phyloP scores from a whole-genome alignment of 768 basidiomycete genomes.

The Lentinula aciculospora region DNA sequence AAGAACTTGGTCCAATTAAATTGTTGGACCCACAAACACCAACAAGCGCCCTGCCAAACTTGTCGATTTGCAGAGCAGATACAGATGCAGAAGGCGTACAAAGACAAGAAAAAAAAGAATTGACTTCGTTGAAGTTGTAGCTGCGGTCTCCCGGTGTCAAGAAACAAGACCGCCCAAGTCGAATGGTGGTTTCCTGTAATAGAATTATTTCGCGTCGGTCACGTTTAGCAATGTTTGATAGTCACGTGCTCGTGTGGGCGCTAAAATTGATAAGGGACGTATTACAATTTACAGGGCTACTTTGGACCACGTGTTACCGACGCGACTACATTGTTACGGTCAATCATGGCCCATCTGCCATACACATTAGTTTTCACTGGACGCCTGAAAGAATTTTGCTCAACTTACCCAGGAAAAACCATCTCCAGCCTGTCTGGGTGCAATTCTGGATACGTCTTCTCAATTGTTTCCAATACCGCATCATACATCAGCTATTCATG shows the following conservation, averaged over 20 bases:
- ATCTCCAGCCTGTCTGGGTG: constrained; percentile 54
- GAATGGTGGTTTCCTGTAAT: not conserved
- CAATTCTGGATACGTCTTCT: constrained; percentile 57
- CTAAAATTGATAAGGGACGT: too few species aligned
- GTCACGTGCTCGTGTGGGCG: not conserved
- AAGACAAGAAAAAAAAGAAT: constrained; percentile 4
- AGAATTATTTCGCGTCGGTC: not conserved
- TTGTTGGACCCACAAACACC: constrained; percentile 8
- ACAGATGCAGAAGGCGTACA: constrained; percentile 5
- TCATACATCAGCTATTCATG: constrained; percentile 58
- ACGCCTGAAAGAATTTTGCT: not conserved
- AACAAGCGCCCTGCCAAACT: constrained; percentile 26
- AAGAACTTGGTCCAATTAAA: constrained; percentile 36
- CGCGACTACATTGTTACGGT: constrained; percentile 14
- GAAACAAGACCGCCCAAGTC: not conserved
- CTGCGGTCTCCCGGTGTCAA: constrained; percentile 1
- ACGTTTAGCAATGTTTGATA: not conserved
- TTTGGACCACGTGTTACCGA: too few species aligned
- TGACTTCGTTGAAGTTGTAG: not conserved
- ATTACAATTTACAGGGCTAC: too few species aligned
- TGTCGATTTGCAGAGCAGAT: constrained; percentile 9
- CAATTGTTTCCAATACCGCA: constrained; percentile 51
- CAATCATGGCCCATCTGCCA: constrained; percentile 32
- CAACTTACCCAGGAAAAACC: constrained; percentile 57
- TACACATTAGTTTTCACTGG: not conserved